These are phyloP conservation scores for Tetrapisispora pingtungensis DNA, from an alignment of 805 yeast species.

Conservation along the genomic window DNA sequence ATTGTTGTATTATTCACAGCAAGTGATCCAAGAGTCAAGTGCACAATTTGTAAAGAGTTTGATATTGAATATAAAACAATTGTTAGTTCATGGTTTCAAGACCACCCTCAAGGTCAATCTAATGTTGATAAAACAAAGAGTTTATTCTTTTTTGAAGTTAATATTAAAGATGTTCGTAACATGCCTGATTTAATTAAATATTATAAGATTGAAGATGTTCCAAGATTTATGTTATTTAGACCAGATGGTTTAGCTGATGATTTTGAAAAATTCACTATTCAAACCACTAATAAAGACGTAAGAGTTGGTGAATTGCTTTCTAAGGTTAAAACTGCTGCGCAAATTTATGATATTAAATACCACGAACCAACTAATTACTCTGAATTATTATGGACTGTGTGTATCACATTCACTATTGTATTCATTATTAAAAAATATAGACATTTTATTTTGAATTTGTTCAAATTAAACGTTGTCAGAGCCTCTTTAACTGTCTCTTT, in stretches of 20 bases:
- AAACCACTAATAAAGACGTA: constrained; percentile 28
- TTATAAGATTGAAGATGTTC: constrained; percentile 58
- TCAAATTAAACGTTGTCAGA: constrained; percentile 58
- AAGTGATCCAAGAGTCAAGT: constrained; percentile 59
- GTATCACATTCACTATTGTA: constrained; percentile 31
- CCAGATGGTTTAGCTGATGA: constrained; percentile 38
- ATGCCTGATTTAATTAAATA: constrained; percentile 35
- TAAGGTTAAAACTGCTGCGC: constrained; percentile 19
- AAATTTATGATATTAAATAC: constrained; percentile 23
- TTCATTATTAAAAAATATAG: constrained; percentile 27
- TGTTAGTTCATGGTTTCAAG: constrained; percentile 54
- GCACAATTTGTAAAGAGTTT: constrained; percentile 61
- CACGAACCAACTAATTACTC: constrained; percentile 33
- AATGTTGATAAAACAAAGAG: constrained; percentile 10
- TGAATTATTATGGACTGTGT: constrained; percentile 24
- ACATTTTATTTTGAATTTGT: constrained; percentile 30
- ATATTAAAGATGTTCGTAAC: constrained; percentile 48
- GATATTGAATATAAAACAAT: constrained; percentile 53
- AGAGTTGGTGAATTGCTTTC: constrained; percentile 26
- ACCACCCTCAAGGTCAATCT: constrained; percentile 42
- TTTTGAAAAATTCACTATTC: constrained; percentile 25
- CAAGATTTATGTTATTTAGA: constrained; percentile 55
- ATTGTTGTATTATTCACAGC: constrained; percentile 69
- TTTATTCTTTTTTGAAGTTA: constrained; percentile 66
- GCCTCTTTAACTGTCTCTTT: constrained; percentile 50